Base-by-base conservation (phyloP, 2,329 filamentous ascomycete species). In the Fusarium albosuccineum region DNA sequence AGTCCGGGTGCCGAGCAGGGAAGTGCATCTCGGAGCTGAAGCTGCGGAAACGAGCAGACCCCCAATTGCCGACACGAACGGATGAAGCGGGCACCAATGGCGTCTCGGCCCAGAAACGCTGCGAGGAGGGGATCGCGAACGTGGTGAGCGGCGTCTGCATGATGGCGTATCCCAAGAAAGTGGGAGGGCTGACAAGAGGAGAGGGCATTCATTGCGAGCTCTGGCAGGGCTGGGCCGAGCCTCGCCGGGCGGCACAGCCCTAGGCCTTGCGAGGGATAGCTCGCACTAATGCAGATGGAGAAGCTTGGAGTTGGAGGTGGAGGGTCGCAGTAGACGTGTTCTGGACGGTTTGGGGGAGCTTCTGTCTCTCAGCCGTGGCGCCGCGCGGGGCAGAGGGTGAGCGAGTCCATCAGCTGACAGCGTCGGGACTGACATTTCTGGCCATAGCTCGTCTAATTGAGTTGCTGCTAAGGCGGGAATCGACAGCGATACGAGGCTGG, bases 61-160 rank as follows among this genome's bases (percentile, higher is more conserved):
- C 34, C 34, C 34, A 50, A 26, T 29, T 54, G 39, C 17, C 40
- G 42, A 55, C 44, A 40, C 53, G 30, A 60, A 40, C 26, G 22
- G 30, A 36, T 29, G 40, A 63, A 62, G 70, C 67, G 70, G 70
- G 70, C 70, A 72, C 70, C 70, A 72, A 72, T 72, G 44, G 60
- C 17, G 26, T 37, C 6, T 6, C 9, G n/a, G 22, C 22, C 22
- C 22, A 22, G 5, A 22, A 22, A 22, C 22, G 22, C 16, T 13
- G n/a, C 13, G 26, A 17, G 49, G 16, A 58, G 51, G 42, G 52
- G 57, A 63, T 55, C 46, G 22, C 9, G 33, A 34, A 34, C 9
- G 33, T 11, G 42, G 33, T 46, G 42, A 29, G 7, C n/a, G 27
- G 44, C 9, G 49, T 46, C 40, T 42, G 52, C 40, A 52, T 52